Conservation (phyloP, 352 stramenopile genomes). For the Phytophthora podocarpi region DNA sequence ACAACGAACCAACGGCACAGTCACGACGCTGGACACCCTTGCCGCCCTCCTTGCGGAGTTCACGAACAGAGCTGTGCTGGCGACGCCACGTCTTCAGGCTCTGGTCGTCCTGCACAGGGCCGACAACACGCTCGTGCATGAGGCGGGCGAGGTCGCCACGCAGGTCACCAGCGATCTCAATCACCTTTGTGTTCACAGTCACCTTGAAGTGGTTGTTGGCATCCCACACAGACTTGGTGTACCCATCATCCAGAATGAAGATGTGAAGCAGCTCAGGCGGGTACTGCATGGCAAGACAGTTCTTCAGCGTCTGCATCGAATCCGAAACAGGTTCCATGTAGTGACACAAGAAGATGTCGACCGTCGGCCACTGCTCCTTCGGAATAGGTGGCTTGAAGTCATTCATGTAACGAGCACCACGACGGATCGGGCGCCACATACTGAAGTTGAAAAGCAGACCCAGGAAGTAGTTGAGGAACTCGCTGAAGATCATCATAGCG, state of each 20-base stretch:
- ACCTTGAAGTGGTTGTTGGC: conserved; percentile 92
- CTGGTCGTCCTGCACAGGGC: conserved; percentile 75
- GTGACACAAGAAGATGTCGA: conserved; percentile 91
- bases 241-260: conserved; percentile 90
- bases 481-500: conserved; percentile 84
- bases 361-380: conserved; percentile 88
- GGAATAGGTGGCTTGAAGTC: conserved; percentile 91
- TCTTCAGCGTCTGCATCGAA: conserved; percentile 86
- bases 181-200: conserved; percentile 90
- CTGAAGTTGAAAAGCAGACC: conserved; percentile 91
- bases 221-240: conserved; percentile 90
- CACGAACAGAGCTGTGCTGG: conserved; percentile 85
- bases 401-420: conserved; percentile 87
- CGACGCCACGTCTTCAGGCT: conserved; percentile 85
- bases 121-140: conserved; percentile 89
- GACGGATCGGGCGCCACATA: conserved; percentile 91
- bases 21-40: conserved; percentile 86
- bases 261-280: conserved; percentile 86
- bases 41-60: conserved; percentile 80
- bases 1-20: conserved; percentile 86
- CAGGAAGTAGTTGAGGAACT: conserved; percentile 89
- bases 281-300: conserved; percentile 88
- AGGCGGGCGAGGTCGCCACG: conserved; percentile 79
- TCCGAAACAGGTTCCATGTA: conserved; percentile 91
- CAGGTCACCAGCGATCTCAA: conserved; percentile 85